These are phyloP conservation scores for Clonostachys chloroleuca DNA, from an alignment of 2,329 filamentous ascomycete genomes.

Conservation along the genomic window DNA sequence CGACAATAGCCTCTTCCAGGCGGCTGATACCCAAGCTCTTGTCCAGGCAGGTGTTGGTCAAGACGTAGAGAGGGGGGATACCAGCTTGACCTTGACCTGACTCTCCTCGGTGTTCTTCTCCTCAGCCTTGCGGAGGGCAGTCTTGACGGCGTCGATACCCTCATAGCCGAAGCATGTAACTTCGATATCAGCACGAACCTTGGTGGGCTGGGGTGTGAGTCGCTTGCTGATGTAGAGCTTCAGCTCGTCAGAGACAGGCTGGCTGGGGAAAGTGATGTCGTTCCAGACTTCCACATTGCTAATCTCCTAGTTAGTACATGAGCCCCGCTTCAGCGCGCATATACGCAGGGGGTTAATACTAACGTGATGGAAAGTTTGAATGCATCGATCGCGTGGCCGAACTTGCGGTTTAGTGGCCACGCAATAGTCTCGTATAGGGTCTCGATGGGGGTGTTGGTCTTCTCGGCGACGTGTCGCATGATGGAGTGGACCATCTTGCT, in stretches of 20 bases:
- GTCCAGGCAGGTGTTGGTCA: slow-evolving; percentile 93
- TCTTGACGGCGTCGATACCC: slow-evolving; percentile 97
- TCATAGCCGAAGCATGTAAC: slow-evolving; percentile 95
- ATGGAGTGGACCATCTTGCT: slow-evolving; percentile 99
- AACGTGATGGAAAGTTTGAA: slow-evolving; percentile 99
- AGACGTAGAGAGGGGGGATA: slow-evolving; percentile 94
- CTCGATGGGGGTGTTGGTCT: slow-evolving; percentile 92
- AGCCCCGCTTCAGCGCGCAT: not conserved
- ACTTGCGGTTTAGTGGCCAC: slow-evolving; percentile 98
- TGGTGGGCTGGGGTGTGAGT: slow-evolving; percentile 95
- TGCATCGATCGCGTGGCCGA: slow-evolving; percentile 91
- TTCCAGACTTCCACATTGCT: slow-evolving; percentile 96
- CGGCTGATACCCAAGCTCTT: slow-evolving; percentile 81
- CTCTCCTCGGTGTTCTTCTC: slow-evolving; percentile 87
- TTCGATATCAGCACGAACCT: slow-evolving; percentile 96
- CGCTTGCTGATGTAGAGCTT: slow-evolving; percentile 96
- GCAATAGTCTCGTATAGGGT: slow-evolving; percentile 88
- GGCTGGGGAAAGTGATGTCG: slow-evolving; percentile 83
- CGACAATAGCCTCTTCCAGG: slow-evolving; percentile 84
- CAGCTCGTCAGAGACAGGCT: slow-evolving; percentile 82
- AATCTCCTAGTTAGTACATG: slow-evolving; percentile 6
- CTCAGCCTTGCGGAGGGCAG: slow-evolving; percentile 85
- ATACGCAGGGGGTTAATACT: slow-evolving; percentile 18
- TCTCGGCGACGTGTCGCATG: slow-evolving; percentile 97
- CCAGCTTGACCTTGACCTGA: slow-evolving; percentile 96